These are phyloP conservation scores for Pseudogymnoascus sp. DNA, from an alignment of 2,329 filamentous ascomycete genomes.

Conservation along the genomic window DNA sequence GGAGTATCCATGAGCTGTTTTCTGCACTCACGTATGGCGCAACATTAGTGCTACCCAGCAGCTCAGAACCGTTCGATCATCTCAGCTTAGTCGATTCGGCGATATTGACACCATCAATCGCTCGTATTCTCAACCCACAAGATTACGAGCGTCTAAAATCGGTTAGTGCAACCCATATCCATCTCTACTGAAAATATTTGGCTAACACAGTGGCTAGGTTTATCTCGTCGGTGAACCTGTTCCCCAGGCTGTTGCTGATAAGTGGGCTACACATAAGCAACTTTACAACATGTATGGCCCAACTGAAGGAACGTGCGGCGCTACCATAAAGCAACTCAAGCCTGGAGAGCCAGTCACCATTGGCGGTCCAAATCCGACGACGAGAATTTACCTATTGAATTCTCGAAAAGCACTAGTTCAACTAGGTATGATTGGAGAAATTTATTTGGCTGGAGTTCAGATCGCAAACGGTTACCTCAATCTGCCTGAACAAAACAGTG, in stretches of 20 bases:
- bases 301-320: slow-evolving; percentile 34
- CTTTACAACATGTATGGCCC: slow-evolving; percentile 41
- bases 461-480: slow-evolving; percentile 37
- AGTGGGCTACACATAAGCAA: slow-evolving; percentile 26
- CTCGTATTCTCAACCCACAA: neutral
- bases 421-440: slow-evolving; percentile 33
- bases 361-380: slow-evolving; percentile 31
- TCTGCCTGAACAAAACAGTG: slow-evolving; percentile 23
- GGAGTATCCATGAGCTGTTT: slow-evolving; percentile 31
- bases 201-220: slow-evolving; percentile 16
- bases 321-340: slow-evolving; percentile 28
- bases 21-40: slow-evolving; percentile 13
- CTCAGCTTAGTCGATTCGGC: slow-evolving; percentile 8
- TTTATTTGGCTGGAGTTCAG: slow-evolving; percentile 38
- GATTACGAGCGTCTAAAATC: too few species aligned
- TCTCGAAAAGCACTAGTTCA: slow-evolving; percentile 25
- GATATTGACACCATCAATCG: slow-evolving; percentile 12
- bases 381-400: slow-evolving; percentile 38
- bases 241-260: slow-evolving; percentile 27
- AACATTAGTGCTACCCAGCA: slow-evolving; percentile 8
- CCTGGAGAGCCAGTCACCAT: slow-evolving; percentile 29
- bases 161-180: too few species aligned
- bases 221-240: slow-evolving; percentile 35
- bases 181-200: too few species aligned
- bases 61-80: slow-evolving; percentile 10